A percentile compares a stretch with the other conserved stretches of the same genome.
Conservation (phyloP, 345 rosid species). For the Adansonia digitata region DNA sequence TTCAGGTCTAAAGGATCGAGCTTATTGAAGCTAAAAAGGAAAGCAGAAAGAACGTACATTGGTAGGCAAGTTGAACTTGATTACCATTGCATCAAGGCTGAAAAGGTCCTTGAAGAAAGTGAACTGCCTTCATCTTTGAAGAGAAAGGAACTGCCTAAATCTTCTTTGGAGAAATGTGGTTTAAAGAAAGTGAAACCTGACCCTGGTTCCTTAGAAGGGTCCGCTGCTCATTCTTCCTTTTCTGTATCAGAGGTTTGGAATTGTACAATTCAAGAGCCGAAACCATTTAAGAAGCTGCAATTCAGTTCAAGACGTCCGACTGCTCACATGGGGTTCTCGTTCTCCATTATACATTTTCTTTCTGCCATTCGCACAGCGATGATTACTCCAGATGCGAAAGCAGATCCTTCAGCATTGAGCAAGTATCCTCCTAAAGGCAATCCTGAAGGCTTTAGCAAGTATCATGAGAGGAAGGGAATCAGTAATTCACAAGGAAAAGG, state of each 20-base stretch:
- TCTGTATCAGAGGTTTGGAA: neutral
- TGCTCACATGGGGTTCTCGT: constrained; percentile 28
- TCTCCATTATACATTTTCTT: constrained; percentile 40
- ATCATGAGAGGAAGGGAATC: neutral
- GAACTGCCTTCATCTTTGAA: constrained; percentile 4
- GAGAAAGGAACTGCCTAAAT: constrained; percentile 1
- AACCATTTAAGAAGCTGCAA: constrained; percentile 14
- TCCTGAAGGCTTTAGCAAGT: neutral
- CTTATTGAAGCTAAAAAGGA: neutral
- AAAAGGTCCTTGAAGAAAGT: neutral
- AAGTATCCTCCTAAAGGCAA: neutral
- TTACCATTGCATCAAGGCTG: neutral
- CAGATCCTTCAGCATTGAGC: neutral
- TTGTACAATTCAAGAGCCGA: constrained; percentile 13
- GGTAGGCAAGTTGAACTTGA: neutral
- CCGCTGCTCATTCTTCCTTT: neutral
- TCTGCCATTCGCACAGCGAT: constrained; percentile 34
- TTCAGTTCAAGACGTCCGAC: constrained; percentile 19
- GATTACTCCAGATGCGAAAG: constrained; percentile 11
- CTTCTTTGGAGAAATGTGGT: constrained; percentile 6
- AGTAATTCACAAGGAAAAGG: constrained; percentile 2
- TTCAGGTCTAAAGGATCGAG: neutral
- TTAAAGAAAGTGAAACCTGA: constrained; percentile 5
- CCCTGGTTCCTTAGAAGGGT: neutral
- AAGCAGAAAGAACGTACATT: no score